phyloP scores from a whole-genome alignment of 805 yeast species.

The Zygoascus ofunaensis region DNA sequence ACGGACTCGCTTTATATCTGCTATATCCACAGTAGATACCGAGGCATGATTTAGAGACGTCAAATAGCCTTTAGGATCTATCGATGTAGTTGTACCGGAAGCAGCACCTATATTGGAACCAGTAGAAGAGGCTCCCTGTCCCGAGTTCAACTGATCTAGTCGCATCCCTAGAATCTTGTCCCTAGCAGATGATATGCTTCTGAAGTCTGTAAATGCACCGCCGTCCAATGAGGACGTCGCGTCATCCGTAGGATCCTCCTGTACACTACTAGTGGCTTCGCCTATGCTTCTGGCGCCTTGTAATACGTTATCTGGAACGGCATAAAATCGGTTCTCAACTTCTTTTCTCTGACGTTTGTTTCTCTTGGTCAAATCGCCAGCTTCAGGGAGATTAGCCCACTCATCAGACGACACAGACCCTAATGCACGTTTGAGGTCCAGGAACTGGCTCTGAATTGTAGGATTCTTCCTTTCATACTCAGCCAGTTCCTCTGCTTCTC shows the following conservation, averaged over 20 bases:
- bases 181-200: slow-evolving; percentile 53
- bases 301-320: slow-evolving; percentile 68
- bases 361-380: slow-evolving; percentile 72
- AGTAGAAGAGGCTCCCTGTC: slow-evolving; percentile 11
- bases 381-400: slow-evolving; percentile 82
- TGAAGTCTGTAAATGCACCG: slow-evolving; percentile 35
- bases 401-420: slow-evolving; percentile 52
- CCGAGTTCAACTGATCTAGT: slow-evolving; percentile 34
- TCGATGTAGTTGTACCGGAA: slow-evolving; percentile 17
- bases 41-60: slow-evolving; percentile 30
- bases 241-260: slow-evolving; percentile 18
- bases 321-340: slow-evolving; percentile 61
- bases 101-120: slow-evolving; percentile 3
- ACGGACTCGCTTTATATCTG: slow-evolving; percentile 53
- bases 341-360: slow-evolving; percentile 64
- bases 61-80: slow-evolving; percentile 36
- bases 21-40: slow-evolving; percentile 31
- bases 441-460: slow-evolving; percentile 45
- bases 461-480: slow-evolving; percentile 23
- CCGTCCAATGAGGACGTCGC: slow-evolving; percentile 4
- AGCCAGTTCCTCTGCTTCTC: slow-evolving; percentile 20
- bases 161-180: slow-evolving; percentile 49
- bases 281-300: slow-evolving; percentile 29
- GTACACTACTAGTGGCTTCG: slow-evolving; percentile 29
- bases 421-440: slow-evolving; percentile 58